Evolutionary conservation across 768 basidiomycete species (phyloP).

Genomic region (Sarcodon aspratus): DNA sequence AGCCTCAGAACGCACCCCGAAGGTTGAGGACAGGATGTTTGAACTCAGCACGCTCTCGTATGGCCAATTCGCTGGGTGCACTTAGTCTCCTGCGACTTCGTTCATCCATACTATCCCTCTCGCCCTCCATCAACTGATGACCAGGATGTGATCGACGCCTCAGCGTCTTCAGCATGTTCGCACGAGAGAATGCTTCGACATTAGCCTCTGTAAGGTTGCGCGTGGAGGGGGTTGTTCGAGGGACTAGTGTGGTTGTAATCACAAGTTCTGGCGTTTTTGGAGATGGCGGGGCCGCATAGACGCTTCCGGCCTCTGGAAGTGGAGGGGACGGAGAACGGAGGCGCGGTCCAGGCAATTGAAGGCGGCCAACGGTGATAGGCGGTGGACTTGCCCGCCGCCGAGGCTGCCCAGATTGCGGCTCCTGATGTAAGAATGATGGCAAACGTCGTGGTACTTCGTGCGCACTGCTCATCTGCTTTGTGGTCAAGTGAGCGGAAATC

Average conservation of each 20-base stretch:
- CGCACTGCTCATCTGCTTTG: slow-evolving; percentile 20
- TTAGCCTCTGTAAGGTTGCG: slow-evolving; percentile 42
- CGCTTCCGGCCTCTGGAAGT: slow-evolving; percentile 6
- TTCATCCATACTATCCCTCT: slow-evolving; percentile 14
- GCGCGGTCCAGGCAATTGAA: slow-evolving; percentile 12
- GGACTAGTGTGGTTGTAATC: slow-evolving; percentile 36
- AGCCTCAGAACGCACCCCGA: slow-evolving; percentile 46
- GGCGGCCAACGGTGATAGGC: slow-evolving; percentile 14
- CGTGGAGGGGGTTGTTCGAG: slow-evolving; percentile 29
- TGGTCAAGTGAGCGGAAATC: slow-evolving; percentile 53
- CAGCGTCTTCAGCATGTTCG: slow-evolving; percentile 57
- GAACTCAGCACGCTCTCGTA: slow-evolving; percentile 40
- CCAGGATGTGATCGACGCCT: slow-evolving; percentile 37
- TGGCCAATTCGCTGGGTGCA: slow-evolving; percentile 50
- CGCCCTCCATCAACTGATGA: slow-evolving; percentile 9
- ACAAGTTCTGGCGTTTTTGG: slow-evolving; percentile 31
- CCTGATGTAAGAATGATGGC: slow-evolving; percentile 20
- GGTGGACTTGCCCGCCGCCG: slow-evolving; percentile 6
- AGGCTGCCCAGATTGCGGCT: not conserved
- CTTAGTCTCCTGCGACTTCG: slow-evolving; percentile 34
- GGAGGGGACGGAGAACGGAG: slow-evolving; percentile 7
- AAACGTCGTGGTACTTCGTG: slow-evolving; percentile 18
- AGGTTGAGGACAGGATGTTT: slow-evolving; percentile 45
- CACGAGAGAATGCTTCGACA: slow-evolving; percentile 38
- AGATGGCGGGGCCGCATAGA: slow-evolving; percentile 22